Evolutionary conservation across 352 stramenopile species (phyloP).

Genomic region (Globisporangium polare): DNA sequence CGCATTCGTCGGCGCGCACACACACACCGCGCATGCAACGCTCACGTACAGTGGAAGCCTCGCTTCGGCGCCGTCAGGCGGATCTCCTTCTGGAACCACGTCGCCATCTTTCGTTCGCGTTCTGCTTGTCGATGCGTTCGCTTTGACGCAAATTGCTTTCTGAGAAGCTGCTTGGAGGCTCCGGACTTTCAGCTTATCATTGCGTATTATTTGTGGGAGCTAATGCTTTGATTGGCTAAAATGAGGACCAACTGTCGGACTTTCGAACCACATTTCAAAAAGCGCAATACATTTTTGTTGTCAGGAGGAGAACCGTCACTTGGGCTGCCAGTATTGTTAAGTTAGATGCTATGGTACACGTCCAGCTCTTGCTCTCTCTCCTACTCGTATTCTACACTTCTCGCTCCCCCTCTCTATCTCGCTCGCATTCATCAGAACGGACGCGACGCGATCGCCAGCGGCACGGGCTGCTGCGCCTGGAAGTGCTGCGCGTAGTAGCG

Average conservation of each 20-base stretch:
- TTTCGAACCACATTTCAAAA: too few relatives aligned
- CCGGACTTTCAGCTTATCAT: too few relatives aligned
- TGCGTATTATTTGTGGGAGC: too few relatives aligned
- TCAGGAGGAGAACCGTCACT: too few relatives aligned
- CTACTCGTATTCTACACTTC: slow-evolving; percentile 5
- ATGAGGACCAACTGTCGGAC: neutral
- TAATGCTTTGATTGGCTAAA: slow-evolving; percentile 5
- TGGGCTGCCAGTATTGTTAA: neutral
- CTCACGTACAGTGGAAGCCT: slow-evolving; percentile 69
- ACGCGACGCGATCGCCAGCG: slow-evolving; percentile 1
- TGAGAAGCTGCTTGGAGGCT: slow-evolving; percentile 1
- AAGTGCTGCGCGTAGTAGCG: slow-evolving; percentile 63
- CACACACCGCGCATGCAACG: neutral
- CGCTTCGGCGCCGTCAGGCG: slow-evolving; percentile 68
- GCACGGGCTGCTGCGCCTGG: slow-evolving; percentile 2
- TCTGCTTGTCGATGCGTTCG: too few relatives aligned
- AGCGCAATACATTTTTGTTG: too few relatives aligned
- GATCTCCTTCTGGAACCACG: slow-evolving; percentile 88
- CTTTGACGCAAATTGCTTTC: slow-evolving; percentile 5
- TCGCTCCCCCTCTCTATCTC: neutral
- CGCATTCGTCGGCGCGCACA: neutral
- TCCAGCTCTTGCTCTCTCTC: neutral
- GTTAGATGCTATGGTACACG: slow-evolving; percentile 10
- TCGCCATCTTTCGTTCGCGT: slow-evolving; percentile 31
- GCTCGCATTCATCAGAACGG: slow-evolving; percentile 3